These are phyloP conservation scores for Parsonsia alboflavescens DNA, from an alignment of 257 asterid species.

Conservation along the genomic window DNA sequence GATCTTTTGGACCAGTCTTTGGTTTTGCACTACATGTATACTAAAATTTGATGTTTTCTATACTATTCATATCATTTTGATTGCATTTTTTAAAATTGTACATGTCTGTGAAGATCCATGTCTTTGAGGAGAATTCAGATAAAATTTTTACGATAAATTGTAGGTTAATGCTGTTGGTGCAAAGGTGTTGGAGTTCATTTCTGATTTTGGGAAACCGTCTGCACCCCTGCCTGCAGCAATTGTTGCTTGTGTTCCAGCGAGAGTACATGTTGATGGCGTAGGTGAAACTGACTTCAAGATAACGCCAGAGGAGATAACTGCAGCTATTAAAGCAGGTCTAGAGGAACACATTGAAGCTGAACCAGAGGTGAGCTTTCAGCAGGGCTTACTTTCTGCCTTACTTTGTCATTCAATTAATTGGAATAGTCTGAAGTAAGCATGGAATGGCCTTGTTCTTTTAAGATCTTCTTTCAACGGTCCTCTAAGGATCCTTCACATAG, in stretches of 20 bases:
- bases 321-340: constrained; percentile 82
- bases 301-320: constrained; percentile 67
- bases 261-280: constrained; percentile 71
- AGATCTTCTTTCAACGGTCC: background rate
- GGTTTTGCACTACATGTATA: background rate
- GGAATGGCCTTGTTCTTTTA: background rate
- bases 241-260: constrained; percentile 92
- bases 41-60: background rate
- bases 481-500: background rate
- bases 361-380: constrained; percentile 66
- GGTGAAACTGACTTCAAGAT: constrained; percentile 90
- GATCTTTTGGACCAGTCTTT: too few relatives aligned
- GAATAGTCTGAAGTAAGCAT: background rate
- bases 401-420: background rate
- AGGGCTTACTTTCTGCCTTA: constrained; percentile 2
- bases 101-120: background rate
- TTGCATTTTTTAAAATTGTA: background rate
- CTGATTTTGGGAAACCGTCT: constrained; percentile 89
- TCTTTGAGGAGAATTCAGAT: background rate
- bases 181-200: constrained; percentile 80
- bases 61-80: background rate
- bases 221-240: constrained; percentile 96
- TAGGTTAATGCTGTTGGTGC: constrained; percentile 96
- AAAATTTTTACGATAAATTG: constrained; percentile 11
- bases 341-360: constrained; percentile 90